A percentile compares a stretch with the other conserved stretches of the same genome.
Evolutionary conservation across 1,284 basidiomycete genomes (phyloP).

Genomic region (Tilletiopsis washingtonensis): DNA sequence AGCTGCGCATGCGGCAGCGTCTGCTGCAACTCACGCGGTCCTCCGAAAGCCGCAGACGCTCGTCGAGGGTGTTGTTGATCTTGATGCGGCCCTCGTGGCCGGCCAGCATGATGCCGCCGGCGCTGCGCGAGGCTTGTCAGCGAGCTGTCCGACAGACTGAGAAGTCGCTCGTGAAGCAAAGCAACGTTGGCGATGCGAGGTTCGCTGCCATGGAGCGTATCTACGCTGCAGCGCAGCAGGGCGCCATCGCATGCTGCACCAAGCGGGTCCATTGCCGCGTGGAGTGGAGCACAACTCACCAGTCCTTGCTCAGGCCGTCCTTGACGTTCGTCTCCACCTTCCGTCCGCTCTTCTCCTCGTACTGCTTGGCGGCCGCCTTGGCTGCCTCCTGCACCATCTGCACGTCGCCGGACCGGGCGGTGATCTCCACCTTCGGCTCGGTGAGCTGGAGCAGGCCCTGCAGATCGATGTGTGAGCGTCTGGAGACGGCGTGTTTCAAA

Average conservation of each 20-base stretch:
- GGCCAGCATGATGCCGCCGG: slow-evolving; percentile 36
- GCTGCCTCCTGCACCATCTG: slow-evolving; percentile 54
- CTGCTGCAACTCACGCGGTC: no score
- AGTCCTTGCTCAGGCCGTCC: slow-evolving; percentile 62
- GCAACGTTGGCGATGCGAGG: no score
- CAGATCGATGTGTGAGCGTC: no score
- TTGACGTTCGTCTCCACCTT: slow-evolving; percentile 56
- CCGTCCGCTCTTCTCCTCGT: slow-evolving; percentile 68
- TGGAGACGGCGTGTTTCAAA: no score
- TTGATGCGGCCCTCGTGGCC: slow-evolving; percentile 39
- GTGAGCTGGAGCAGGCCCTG: slow-evolving; percentile 42
- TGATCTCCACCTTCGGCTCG: slow-evolving; percentile 37
- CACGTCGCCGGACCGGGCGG: slow-evolving; percentile 35
- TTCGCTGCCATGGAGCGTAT: no score
- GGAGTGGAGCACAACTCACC: slow-evolving; percentile 55
- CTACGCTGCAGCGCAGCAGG: no score
- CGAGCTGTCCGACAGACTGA: not conserved
- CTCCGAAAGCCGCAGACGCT: slow-evolving; percentile 40
- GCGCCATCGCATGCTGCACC: no score
- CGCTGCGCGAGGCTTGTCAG: not conserved
- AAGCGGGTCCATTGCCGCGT: no score
- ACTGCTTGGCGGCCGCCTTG: slow-evolving; percentile 59
- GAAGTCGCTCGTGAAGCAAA: no score
- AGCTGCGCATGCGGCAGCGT: not conserved
- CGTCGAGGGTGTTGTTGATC: slow-evolving; percentile 46